Conservation (phyloP, 2,329 filamentous ascomycete genomes). For the Sclerotinia minor region DNA sequence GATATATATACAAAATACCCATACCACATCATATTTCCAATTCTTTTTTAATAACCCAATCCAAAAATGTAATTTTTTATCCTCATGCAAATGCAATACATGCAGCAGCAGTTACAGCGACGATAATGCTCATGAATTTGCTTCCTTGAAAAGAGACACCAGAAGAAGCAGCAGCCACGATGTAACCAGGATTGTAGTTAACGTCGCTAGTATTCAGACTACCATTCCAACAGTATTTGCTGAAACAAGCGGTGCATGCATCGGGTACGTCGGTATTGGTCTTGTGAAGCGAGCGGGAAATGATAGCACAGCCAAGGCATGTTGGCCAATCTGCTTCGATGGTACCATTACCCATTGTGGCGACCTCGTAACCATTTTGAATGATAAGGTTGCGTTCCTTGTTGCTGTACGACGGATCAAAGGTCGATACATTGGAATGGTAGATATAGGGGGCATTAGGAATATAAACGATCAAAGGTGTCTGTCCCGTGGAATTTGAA, state of each 20-base stretch:
- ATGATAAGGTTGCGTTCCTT: constrained; percentile 76
- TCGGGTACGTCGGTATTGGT: constrained; percentile 68
- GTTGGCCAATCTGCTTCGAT: constrained; percentile 72
- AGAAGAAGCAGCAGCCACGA: constrained; percentile 18
- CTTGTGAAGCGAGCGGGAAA: constrained; percentile 72
- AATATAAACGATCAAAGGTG: constrained; percentile 81
- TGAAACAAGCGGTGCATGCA: constrained; percentile 75
- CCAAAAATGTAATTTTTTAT: too few relatives aligned
- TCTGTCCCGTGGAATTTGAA: constrained; percentile 56
- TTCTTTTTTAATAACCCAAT: neutral
- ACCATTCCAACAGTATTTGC: constrained; percentile 89
- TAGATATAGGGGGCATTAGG: constrained; percentile 81
- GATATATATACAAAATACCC: neutral
- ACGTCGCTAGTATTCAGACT: constrained; percentile 32
- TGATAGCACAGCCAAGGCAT: constrained; percentile 85
- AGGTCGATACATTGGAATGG: constrained; percentile 78
- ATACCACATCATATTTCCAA: neutral
- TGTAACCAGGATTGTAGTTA: constrained; percentile 33
- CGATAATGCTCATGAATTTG: neutral
- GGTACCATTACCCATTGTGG: constrained; percentile 79
- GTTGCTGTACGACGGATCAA: constrained; percentile 63
- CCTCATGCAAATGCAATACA: neutral
- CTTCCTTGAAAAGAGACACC: neutral
- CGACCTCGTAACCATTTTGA: constrained; percentile 80
- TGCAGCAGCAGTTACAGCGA: neutral